Evolutionary conservation across 768 basidiomycete genomes (phyloP).

Genomic region (Termitomyces eurrhizus): DNA sequence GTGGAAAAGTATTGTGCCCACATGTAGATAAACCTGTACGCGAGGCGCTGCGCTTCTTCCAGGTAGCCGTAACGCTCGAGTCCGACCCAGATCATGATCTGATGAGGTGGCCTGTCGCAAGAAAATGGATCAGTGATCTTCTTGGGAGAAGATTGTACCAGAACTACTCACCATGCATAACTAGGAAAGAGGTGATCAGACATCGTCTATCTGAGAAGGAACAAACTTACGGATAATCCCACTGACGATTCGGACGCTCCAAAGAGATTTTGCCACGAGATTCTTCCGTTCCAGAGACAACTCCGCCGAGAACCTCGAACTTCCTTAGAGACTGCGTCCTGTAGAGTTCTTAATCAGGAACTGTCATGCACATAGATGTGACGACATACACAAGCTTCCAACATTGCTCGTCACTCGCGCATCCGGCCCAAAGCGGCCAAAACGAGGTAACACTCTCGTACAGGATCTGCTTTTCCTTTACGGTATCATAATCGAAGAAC

Average conservation of each 20-base stretch:
- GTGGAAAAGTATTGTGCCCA: conserved; percentile 24
- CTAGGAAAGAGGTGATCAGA: conserved; percentile 27
- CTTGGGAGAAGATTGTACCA: background rate
- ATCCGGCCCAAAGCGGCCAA: conserved; percentile 97
- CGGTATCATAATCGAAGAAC: conserved; percentile 97
- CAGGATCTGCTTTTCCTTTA: conserved; percentile 82
- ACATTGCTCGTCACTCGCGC: conserved; percentile 93
- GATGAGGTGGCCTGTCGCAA: conserved; percentile 79
- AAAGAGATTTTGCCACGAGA: conserved; percentile 94
- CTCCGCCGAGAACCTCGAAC: conserved; percentile 93
- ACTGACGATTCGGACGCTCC: conserved; percentile 96
- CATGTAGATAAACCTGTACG: conserved; percentile 99
- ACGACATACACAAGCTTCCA: conserved; percentile 84
- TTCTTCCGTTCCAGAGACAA: conserved; percentile 95
- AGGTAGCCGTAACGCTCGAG: conserved; percentile 94
- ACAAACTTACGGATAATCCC: conserved; percentile 88
- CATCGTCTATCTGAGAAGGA: conserved; percentile 9
- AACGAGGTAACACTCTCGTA: conserved; percentile 97
- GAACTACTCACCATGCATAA: conserved; percentile 55
- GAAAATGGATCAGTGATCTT: conserved; percentile 12
- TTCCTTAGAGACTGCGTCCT: conserved; percentile 87
- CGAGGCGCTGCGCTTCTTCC: conserved; percentile 88
- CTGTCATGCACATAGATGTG: conserved; percentile 1
- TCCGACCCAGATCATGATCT: conserved; percentile 98
- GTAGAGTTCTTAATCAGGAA: conserved; percentile 18